Percentiles rank a stretch among this genome's conserved stretches.
Evolutionary conservation across 1,284 basidiomycete species (phyloP).

Genomic region (Rhizoctonia solani): DNA sequence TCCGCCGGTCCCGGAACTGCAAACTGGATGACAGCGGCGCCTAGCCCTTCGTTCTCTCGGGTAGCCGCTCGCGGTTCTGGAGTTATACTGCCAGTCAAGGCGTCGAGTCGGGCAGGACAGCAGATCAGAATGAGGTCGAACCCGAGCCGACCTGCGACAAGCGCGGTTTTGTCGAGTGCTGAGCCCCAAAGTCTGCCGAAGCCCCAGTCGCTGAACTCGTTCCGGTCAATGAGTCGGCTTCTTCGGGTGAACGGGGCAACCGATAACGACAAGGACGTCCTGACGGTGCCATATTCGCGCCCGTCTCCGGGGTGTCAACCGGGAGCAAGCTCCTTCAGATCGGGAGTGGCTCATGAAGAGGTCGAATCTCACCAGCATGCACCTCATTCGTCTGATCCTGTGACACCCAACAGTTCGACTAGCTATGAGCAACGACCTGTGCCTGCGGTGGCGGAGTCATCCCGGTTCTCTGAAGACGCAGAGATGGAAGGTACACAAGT

Average conservation of each 20-base stretch:
- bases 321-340: no score
- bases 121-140: slow-evolving; percentile 10
- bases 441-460: no score
- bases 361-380: no score
- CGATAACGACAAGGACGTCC: no score
- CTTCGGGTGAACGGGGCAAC: neutral
- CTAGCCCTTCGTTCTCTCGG: slow-evolving; percentile 19
- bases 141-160: neutral
- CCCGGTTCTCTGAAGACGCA: no score
- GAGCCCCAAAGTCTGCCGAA: neutral
- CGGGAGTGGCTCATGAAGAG: no score
- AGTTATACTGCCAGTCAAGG: slow-evolving; percentile 21
- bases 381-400: no score
- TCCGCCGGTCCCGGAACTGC: neutral
- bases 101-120: slow-evolving; percentile 7
- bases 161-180: neutral
- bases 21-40: slow-evolving; percentile 24
- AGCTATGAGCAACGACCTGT: no score
- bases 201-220: neutral
- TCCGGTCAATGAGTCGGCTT: slow-evolving; percentile 3
- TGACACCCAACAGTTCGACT: no score
- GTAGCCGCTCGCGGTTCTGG: neutral
- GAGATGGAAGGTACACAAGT: no score
- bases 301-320: no score
- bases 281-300: no score